Evolutionary conservation across 164 flowering plant genomes (phyloP).

Genomic region (Paratinospora sagittata): DNA sequence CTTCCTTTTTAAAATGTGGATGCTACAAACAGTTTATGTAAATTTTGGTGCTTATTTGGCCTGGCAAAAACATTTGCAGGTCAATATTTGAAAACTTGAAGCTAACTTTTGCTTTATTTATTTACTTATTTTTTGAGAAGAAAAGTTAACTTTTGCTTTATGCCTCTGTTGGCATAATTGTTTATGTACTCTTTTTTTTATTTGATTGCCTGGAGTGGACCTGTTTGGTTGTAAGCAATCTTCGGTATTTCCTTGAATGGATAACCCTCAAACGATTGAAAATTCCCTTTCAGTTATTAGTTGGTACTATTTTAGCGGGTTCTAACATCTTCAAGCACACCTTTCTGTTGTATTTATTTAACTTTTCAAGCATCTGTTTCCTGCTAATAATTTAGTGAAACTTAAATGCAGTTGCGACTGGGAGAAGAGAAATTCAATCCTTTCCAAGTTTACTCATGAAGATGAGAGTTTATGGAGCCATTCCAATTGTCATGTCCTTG

Average conservation of each 20-base stretch:
- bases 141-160: not conserved
- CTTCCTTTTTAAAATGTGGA: no score
- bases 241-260: not conserved
- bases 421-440: slow-evolving; percentile 48
- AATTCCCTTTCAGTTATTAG: not conserved
- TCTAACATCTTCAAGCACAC: not conserved
- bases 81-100: not conserved
- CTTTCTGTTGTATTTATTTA: not conserved
- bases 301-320: not conserved
- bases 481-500: slow-evolving; percentile 71
- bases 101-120: no score
- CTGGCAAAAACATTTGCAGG: not conserved
- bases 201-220: not conserved
- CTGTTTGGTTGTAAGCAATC: not conserved
- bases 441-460: slow-evolving; percentile 13
- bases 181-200: not conserved
- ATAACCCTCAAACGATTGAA: not conserved
- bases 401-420: slow-evolving; percentile 78
- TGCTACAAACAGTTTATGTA: not conserved
- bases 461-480: slow-evolving; percentile 42
- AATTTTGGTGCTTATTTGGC: not conserved
- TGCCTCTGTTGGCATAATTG: not conserved
- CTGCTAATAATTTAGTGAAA: slow-evolving; percentile 11
- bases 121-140: no score
- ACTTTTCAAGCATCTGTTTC: not conserved